Evolutionary conservation across 192 early-diverging fungal genomes (phyloP).

Genomic region (Coemansia furcata): DNA sequence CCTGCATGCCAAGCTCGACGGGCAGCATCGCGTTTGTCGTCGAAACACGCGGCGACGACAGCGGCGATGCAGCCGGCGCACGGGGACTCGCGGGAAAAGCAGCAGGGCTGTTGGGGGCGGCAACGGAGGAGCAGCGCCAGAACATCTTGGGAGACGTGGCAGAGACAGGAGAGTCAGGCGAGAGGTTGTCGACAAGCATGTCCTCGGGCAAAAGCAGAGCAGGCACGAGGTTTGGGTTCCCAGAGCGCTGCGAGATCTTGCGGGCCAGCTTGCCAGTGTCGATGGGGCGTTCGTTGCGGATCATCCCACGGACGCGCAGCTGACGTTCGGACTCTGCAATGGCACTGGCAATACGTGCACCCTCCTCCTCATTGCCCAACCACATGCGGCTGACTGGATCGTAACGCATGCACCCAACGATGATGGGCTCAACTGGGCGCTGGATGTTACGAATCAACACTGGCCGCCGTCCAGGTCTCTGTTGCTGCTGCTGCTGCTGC

Average conservation of each 20-base stretch:
- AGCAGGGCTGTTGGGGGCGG: background rate
- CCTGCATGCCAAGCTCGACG: constrained; percentile 17
- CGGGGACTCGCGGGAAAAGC: background rate
- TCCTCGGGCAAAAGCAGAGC: constrained; percentile 19
- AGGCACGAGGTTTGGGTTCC: constrained; percentile 24
- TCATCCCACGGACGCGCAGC: constrained; percentile 6
- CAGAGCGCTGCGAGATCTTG: constrained; percentile 41
- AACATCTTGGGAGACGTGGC: constrained; percentile 9
- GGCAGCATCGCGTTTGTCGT: background rate
- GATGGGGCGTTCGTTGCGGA: constrained; percentile 25
- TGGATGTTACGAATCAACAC: constrained; percentile 32
- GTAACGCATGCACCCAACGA: constrained; percentile 42
- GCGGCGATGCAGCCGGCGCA: background rate
- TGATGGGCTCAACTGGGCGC: constrained; percentile 29
- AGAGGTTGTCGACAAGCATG: constrained; percentile 11
- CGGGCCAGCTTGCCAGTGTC: constrained; percentile 43
- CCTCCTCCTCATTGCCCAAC: constrained; percentile 46
- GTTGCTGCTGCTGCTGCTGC: constrained; percentile 9
- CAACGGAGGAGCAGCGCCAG: constrained; percentile 2
- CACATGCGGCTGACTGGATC: constrained; percentile 39
- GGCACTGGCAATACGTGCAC: constrained; percentile 34
- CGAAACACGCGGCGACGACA: background rate
- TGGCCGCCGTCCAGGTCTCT: constrained; percentile 25
- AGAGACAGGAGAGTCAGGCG: constrained; percentile 5
- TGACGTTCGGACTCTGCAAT: constrained; percentile 47